Evolutionary conservation across 352 stramenopile genomes (phyloP).

Genomic region (Paralagenidium karlingii): DNA sequence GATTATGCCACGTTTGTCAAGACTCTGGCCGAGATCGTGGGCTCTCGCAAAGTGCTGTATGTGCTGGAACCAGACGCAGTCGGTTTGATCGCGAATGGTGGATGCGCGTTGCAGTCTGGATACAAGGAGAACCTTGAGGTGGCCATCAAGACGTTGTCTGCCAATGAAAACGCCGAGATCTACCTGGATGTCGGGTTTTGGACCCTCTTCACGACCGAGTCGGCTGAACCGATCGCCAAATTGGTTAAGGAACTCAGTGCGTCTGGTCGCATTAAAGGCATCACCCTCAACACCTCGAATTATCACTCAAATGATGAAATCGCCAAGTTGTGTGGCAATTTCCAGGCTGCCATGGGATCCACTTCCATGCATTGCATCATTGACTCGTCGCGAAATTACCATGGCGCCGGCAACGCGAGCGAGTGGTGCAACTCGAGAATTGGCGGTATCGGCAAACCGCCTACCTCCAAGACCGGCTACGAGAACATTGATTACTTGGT

Average conservation of each 20-base stretch:
- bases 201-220: slow-evolving; percentile 19
- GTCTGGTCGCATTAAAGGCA: slow-evolving; percentile 26
- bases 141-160: slow-evolving; percentile 20
- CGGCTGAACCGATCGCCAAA: slow-evolving; percentile 11
- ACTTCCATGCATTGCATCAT: slow-evolving; percentile 44
- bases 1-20: slow-evolving; percentile 35
- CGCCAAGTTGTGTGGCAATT: slow-evolving; percentile 29
- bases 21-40: slow-evolving; percentile 19
- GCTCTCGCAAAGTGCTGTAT: slow-evolving; percentile 35
- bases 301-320: slow-evolving; percentile 43
- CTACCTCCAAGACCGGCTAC: slow-evolving; percentile 29
- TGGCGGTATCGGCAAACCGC: slow-evolving; percentile 38
- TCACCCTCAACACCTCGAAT: slow-evolving; percentile 62
- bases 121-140: slow-evolving; percentile 38
- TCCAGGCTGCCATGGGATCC: slow-evolving; percentile 27
- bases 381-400: slow-evolving; percentile 54
- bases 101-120: slow-evolving; percentile 17
- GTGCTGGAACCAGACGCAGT: slow-evolving; percentile 49
- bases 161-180: slow-evolving; percentile 39
- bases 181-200: slow-evolving; percentile 51
- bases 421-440: slow-evolving; percentile 62
- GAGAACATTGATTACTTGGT: slow-evolving; percentile 51
- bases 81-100: slow-evolving; percentile 26
- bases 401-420: slow-evolving; percentile 9
- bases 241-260: slow-evolving; percentile 28